A percentile compares a stretch with the other conserved stretches of the same genome.
phyloP scores from a whole-genome alignment of 768 basidiomycete species.

The Hydnomerulius pinastri region DNA sequence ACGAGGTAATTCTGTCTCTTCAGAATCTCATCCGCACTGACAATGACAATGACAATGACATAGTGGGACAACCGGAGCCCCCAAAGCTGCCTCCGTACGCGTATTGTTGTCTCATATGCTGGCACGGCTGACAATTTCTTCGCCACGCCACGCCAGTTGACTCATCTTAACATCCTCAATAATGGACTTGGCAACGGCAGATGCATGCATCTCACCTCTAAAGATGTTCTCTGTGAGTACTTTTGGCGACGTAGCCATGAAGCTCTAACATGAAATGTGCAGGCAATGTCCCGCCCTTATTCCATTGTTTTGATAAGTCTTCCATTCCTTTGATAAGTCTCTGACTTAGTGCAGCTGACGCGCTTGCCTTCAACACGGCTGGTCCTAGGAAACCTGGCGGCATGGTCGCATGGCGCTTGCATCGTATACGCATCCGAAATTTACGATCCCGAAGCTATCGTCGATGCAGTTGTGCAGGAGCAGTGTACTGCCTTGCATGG shows the following conservation, averaged over 20 bases:
- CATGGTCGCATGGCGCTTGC: constrained; percentile 72
- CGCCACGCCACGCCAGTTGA: constrained; percentile 48
- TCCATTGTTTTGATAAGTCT: constrained; percentile 88
- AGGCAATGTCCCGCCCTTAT: constrained; percentile 85
- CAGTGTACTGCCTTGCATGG: constrained; percentile 80
- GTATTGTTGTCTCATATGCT: not conserved
- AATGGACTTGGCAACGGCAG: constrained; percentile 71
- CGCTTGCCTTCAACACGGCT: constrained; percentile 49
- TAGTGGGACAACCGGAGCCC: constrained; percentile 79
- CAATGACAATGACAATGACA: not conserved
- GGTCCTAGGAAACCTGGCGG: constrained; percentile 78
- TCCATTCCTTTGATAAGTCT: constrained; percentile 6
- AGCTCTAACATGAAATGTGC: constrained; percentile 5
- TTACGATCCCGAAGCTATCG: constrained; percentile 64
- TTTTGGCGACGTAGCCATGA: not conserved
- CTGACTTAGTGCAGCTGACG: constrained; percentile 11
- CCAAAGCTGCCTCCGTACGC: constrained; percentile 82
- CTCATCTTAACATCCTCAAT: constrained; percentile 78
- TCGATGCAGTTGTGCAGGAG: constrained; percentile 69
- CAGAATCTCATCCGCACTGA: not conserved
- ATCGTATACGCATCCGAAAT: constrained; percentile 74
- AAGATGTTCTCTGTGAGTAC: constrained; percentile 68
- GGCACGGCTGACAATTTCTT: not conserved
- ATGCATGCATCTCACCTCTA: constrained; percentile 66
- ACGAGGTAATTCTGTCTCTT: constrained; percentile 57